These are phyloP conservation scores for Phylloporus rhodoxanthus DNA, from an alignment of 768 basidiomycete genomes.

Conservation along the genomic window DNA sequence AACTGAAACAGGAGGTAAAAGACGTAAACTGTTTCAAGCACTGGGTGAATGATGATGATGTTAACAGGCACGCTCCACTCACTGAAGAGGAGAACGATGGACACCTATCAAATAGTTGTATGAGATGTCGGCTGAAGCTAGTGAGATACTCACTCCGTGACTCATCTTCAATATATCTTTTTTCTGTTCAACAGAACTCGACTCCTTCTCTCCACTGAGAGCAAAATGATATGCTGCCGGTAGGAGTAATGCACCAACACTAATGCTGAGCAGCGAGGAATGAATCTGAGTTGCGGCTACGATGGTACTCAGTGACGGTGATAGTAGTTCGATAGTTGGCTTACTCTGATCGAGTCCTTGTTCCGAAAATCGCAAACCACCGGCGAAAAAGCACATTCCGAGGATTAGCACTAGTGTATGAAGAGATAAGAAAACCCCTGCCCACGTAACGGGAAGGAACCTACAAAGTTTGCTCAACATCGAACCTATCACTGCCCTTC, in stretches of 20 bases:
- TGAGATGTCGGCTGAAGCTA: neutral
- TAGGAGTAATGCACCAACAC: constrained; percentile 72
- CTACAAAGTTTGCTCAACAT: constrained; percentile 73
- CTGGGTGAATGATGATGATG: neutral
- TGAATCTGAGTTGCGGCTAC: constrained; percentile 62
- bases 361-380: constrained; percentile 70
- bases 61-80: constrained; percentile 15
- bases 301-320: constrained; percentile 2
- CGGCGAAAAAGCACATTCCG: constrained; percentile 89
- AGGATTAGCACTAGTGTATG: constrained; percentile 58
- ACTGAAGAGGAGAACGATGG: constrained; percentile 51
- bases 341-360: constrained; percentile 72
- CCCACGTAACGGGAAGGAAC: constrained; percentile 18
- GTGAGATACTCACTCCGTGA: constrained; percentile 38
- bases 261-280: constrained; percentile 68
- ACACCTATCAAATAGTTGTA: constrained; percentile 30
- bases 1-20: constrained; percentile 51
- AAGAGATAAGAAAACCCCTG: constrained; percentile 3
- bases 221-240: constrained; percentile 77
- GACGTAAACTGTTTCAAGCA: constrained; percentile 39
- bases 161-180: constrained; percentile 45
- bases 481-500: constrained; percentile 62
- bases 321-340: constrained; percentile 21
- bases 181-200: constrained; percentile 31
- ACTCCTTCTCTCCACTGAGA: constrained; percentile 22